These are phyloP conservation scores for Colletotrichum shisoi DNA, from an alignment of 2,329 filamentous ascomycete species.

Conservation along the genomic window DNA sequence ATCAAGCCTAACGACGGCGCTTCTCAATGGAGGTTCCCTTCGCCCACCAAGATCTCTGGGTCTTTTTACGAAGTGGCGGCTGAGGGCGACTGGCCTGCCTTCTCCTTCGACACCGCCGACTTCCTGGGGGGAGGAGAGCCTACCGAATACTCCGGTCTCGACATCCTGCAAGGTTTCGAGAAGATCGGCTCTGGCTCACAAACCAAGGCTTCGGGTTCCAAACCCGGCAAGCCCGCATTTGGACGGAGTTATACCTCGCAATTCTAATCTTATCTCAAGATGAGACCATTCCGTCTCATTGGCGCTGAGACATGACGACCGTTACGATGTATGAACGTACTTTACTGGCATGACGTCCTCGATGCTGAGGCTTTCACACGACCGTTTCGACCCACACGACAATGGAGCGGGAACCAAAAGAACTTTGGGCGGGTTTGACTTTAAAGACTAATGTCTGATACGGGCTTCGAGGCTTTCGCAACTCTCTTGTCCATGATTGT, in stretches of 20 bases:
- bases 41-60: constrained; percentile 60
- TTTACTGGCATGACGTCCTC: constrained; percentile 38
- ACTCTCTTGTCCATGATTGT: constrained; percentile 36
- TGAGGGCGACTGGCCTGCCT: constrained; percentile 52
- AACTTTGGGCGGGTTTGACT: constrained; percentile 28
- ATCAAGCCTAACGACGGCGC: constrained; percentile 54
- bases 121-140: constrained; percentile 68
- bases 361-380: constrained; percentile 31
- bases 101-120: constrained; percentile 56
- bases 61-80: constrained; percentile 48
- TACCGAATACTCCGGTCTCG: constrained; percentile 67
- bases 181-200: constrained; percentile 68
- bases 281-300: constrained; percentile 29
- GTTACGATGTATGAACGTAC: constrained; percentile 41
- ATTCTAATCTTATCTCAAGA: constrained; percentile 45
- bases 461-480: constrained; percentile 35
- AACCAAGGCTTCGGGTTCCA: constrained; percentile 45
- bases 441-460: constrained; percentile 38
- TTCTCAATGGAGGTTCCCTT: constrained; percentile 46
- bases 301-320: constrained; percentile 37
- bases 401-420: constrained; percentile 33
- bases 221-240: constrained; percentile 48
- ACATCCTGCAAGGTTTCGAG: constrained; percentile 78
- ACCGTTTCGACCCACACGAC: constrained; percentile 37
- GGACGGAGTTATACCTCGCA: constrained; percentile 51